These are phyloP conservation scores for Micromonas pusilla DNA, from an alignment of 139 green algal genomes.

Conservation along the genomic window DNA sequence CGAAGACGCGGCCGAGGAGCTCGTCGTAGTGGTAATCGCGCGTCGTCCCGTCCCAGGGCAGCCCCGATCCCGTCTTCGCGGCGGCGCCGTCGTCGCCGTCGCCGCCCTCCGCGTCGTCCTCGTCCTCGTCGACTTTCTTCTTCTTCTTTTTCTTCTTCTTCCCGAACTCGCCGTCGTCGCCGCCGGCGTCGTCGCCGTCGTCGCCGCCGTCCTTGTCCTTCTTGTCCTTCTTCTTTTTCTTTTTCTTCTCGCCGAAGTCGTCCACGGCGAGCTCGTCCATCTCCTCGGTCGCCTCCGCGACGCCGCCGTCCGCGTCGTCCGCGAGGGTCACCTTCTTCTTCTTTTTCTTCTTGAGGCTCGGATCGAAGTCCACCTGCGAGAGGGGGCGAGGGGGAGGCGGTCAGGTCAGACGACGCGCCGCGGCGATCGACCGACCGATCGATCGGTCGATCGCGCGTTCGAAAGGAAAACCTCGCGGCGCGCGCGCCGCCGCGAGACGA, in stretches of 20 bases:
- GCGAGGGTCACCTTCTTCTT: conserved; percentile 20
- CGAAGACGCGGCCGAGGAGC: conserved; percentile 84
- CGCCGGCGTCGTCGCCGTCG: background rate
- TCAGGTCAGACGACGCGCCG: background rate
- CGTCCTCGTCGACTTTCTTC: conserved; percentile 31
- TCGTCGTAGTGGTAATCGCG: conserved; percentile 97
- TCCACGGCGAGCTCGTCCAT: conserved; percentile 13
- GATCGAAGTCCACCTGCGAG: conserved; percentile 19
- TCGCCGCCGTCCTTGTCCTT: background rate
- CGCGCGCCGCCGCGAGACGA: too few relatives aligned
- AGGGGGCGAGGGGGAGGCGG: background rate
- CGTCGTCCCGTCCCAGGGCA: conserved; percentile 84
- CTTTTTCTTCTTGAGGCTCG: conserved; percentile 24
- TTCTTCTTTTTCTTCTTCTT: conserved; percentile 45
- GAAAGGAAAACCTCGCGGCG: too few relatives aligned
- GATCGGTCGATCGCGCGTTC: too few relatives aligned
- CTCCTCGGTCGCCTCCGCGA: background rate
- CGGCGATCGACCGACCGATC: background rate
- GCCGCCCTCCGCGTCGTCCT: conserved; percentile 42
- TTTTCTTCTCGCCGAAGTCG: conserved; percentile 2
- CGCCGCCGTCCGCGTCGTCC: conserved; percentile 3
- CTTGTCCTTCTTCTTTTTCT: conserved; percentile 18
- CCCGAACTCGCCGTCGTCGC: conserved; percentile 10
- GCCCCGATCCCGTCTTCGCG: conserved; percentile 16
- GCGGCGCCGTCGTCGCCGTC: conserved; percentile 38